Percentiles rank a stretch among this genome's conserved stretches.
Conservation (phyloP, 2,329 filamentous ascomycete species). For the Xylariaceae sp. region DNA sequence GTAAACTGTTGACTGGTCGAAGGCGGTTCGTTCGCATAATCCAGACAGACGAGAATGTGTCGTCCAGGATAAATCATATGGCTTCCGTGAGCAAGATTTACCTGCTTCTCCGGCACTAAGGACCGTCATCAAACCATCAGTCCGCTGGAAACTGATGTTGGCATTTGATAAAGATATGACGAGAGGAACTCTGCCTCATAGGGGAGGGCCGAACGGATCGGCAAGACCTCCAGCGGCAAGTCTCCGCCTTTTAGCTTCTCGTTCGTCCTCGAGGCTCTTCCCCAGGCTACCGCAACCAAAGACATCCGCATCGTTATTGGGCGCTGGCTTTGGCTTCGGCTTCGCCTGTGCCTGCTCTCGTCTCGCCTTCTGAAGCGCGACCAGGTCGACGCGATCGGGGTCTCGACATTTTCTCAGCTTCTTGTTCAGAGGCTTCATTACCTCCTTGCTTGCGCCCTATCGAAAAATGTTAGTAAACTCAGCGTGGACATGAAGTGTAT, state of each 20-base stretch:
- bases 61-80: background rate
- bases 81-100: background rate
- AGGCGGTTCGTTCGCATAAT: background rate
- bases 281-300: constrained; percentile 41
- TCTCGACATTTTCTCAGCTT: constrained; percentile 71
- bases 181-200: constrained; percentile 14
- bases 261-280: constrained; percentile 28
- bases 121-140: background rate
- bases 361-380: constrained; percentile 61
- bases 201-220: constrained; percentile 28
- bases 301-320: constrained; percentile 43
- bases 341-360: constrained; percentile 48
- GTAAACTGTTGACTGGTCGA: background rate
- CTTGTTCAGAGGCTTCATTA: constrained; percentile 55
- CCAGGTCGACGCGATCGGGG: constrained; percentile 66
- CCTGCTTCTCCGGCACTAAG: background rate
- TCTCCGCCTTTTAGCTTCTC: constrained; percentile 38
- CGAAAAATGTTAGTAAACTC: constrained; percentile 29
- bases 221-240: constrained; percentile 22
- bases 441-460: constrained; percentile 39
- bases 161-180: background rate
- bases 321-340: constrained; percentile 29
- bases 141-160: background rate
- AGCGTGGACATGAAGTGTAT: no score
- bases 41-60: background rate